phyloP scores from a whole-genome alignment of 2,329 filamentous ascomycete species.

The Claviceps sp. region DNA sequence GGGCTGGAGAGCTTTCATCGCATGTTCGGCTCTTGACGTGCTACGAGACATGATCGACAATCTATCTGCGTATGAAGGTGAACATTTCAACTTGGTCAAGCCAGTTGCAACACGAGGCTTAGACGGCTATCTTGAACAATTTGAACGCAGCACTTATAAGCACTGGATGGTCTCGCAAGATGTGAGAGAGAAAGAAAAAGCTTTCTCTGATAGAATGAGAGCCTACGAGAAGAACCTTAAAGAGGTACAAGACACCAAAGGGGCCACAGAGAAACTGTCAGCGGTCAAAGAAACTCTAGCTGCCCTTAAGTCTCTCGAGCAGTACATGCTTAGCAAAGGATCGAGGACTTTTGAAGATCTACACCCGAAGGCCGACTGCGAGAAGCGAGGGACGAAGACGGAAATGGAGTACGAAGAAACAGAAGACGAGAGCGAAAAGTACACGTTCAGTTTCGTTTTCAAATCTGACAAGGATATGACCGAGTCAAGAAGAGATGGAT shows the following conservation, averaged over 20 bases:
- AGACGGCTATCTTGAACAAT: slow-evolving; percentile 39
- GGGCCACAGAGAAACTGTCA: slow-evolving; percentile 35
- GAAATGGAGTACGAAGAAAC: neutral
- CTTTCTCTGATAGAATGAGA: slow-evolving; percentile 19
- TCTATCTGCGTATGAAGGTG: slow-evolving; percentile 30
- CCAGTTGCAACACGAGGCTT: slow-evolving; percentile 17
- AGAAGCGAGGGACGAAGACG: slow-evolving; percentile 4
- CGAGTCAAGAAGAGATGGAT: slow-evolving; percentile 40
- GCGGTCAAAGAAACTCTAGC: slow-evolving; percentile 37
- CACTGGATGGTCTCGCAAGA: slow-evolving; percentile 37
- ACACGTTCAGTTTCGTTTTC: slow-evolving; percentile 40
- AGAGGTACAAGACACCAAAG: slow-evolving; percentile 8
- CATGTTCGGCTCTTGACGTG: slow-evolving; percentile 45
- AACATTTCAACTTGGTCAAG: slow-evolving; percentile 4
- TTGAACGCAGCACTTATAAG: slow-evolving; percentile 44
- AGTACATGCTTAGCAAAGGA: slow-evolving; percentile 38
- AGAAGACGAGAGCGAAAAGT: slow-evolving; percentile 22
- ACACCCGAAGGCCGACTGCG: slow-evolving; percentile 36
- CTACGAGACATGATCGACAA: slow-evolving; percentile 38
- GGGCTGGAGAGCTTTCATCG: slow-evolving; percentile 21
- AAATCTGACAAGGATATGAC: slow-evolving; percentile 39
- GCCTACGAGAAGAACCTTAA: slow-evolving; percentile 14
- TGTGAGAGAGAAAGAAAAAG: slow-evolving; percentile 19
- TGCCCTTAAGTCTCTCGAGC: slow-evolving; percentile 42
- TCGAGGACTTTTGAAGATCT: slow-evolving; percentile 56